Percentiles rank a stretch among this genome's conserved stretches.
phyloP scores from a whole-genome alignment of 2,329 filamentous ascomycete genomes.

The Ophiostoma populinum region DNA sequence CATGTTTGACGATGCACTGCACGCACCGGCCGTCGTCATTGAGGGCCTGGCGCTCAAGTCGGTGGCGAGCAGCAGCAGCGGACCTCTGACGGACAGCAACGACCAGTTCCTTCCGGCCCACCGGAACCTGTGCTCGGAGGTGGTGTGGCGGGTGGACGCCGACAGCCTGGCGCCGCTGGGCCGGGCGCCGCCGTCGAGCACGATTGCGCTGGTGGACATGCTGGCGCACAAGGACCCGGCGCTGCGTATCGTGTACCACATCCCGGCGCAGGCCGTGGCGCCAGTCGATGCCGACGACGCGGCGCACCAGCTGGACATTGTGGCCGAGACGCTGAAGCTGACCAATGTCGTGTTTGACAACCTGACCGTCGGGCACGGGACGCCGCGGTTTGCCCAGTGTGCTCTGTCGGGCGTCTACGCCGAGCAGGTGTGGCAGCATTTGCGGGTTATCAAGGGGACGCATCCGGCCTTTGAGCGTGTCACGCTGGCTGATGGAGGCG shows the following conservation, averaged over 20 bases:
- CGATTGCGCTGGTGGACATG: conserved; percentile 16
- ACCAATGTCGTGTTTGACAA: conserved; percentile 14
- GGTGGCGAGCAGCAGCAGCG: conserved; percentile 15
- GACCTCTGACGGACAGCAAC: conserved; percentile 11
- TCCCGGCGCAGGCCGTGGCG: neutral
- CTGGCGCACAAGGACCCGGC: conserved; percentile 23
- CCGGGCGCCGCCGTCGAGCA: conserved; percentile 2
- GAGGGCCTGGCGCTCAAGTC: conserved; percentile 27
- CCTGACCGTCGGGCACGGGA: conserved; percentile 13
- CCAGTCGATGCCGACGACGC: neutral
- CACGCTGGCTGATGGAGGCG: neutral
- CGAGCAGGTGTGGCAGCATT: conserved; percentile 1
- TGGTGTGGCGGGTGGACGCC: conserved; percentile 28
- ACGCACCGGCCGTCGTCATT: conserved; percentile 22
- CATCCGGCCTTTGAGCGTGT: conserved; percentile 4
- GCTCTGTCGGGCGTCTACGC: conserved; percentile 14
- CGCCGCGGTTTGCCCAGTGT: conserved; percentile 19
- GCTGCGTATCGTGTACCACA: conserved; percentile 21
- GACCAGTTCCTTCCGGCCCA: conserved; percentile 29
- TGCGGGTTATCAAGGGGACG: neutral
- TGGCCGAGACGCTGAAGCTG: conserved; percentile 8
- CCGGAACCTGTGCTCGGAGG: conserved; percentile 29
- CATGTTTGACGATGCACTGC: conserved; percentile 22
- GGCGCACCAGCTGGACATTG: conserved; percentile 10
- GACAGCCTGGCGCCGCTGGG: conserved; percentile 10